Evolutionary conservation across 1,139 yeast genomes (phyloP), one percentile per base, ranked within the genome.

Genomic region (Debaryomyces coudertii): DNA sequence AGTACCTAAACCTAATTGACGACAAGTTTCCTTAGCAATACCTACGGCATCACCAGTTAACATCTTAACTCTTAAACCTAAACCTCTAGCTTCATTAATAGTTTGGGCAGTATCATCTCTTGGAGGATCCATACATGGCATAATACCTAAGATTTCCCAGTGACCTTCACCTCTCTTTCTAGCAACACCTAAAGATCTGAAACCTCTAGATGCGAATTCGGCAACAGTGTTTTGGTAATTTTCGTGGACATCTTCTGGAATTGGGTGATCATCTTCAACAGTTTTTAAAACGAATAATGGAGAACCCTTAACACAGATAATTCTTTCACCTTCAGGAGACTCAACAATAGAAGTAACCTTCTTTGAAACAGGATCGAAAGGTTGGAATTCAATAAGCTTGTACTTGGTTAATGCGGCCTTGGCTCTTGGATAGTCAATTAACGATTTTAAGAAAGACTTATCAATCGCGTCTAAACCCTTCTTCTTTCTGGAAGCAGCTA

Each of bases 101-200:
- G 97, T 90, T 69, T 85, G 87, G 70, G 96, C 97, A 82, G 97
- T 90, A 73, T 90, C 97, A 72, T 89, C 96, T 85, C 97, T 88
- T 77, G 97, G 97, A 68, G 97, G 97, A 76, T 90, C 97, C 93
- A 90, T 89, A 83, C 96, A 89, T 73, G 97, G 96, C 95, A 90
- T 89, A 79, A 90, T 92, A 79, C 97, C 97, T 68, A 90, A 82
- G 65, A 90, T 87, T 80, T 90, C 96, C 97, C 97, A 90, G 85
- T 89, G 96, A 71, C 95, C 96, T 75, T 90, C 96, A 77, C 96
- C 96, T 86, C 95, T 87, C 95, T 90, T 90, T 83, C 96, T 90
- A 63, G 97, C 96, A 79, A 90, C 96, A 88, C 97, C 97, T 69
- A 90, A 82, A 67, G 97, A 90, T 79, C 97, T 83, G 95, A 90